phyloP scores from a whole-genome alignment of 1,284 basidiomycete species.

The Naganishia sp. region DNA sequence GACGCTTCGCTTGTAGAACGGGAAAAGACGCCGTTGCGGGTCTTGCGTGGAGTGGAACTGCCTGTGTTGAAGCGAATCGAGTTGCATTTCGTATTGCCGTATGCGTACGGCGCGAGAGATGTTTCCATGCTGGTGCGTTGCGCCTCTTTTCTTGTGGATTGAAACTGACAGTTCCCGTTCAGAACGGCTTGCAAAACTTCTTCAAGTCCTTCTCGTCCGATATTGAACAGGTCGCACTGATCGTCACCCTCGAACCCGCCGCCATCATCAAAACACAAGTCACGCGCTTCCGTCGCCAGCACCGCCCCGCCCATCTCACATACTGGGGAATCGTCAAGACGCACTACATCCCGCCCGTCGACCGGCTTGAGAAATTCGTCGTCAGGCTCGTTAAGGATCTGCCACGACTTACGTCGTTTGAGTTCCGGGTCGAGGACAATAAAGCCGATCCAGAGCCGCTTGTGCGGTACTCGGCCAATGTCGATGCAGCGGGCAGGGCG shows the following conservation, averaged over 20 bases:
- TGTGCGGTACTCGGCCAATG: not conserved
- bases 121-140: constrained; percentile 6
- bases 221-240: constrained; percentile 1
- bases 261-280: constrained; percentile 4
- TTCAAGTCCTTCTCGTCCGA: constrained; percentile 14
- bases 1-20: not conserved
- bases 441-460: constrained; percentile 4
- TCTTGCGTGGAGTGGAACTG: not conserved
- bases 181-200: constrained; percentile 13
- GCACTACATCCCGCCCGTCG: constrained; percentile 7
- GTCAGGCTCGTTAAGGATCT: constrained; percentile 10
- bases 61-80: constrained; percentile 8
- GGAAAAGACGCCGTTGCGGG: constrained; percentile 16
- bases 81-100: constrained; percentile 6
- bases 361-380: constrained; percentile 12
- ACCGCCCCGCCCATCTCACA: constrained; percentile 2
- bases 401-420: not conserved
- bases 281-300: constrained; percentile 8
- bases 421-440: constrained; percentile 9
- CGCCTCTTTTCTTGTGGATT: not conserved
- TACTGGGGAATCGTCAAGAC: constrained; percentile 18
- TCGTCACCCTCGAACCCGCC: constrained; percentile 2
- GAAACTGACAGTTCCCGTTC: too few relatives aligned
- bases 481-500: not conserved
- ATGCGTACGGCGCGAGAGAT: constrained; percentile 3